phyloP scores from a whole-genome alignment of 2,329 filamentous ascomycete species.

The Hymenoscyphus linearis region DNA sequence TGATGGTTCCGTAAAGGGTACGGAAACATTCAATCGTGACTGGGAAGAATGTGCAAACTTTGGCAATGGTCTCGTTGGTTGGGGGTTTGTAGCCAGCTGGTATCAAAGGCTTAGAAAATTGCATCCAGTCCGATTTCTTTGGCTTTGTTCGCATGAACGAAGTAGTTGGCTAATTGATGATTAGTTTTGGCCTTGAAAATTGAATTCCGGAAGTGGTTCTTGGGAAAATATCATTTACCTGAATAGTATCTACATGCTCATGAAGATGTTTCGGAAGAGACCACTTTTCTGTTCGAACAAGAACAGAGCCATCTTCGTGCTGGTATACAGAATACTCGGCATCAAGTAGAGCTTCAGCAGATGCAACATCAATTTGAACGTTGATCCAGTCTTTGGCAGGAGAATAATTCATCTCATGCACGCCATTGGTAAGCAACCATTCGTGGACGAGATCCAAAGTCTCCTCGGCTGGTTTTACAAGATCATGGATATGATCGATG shows the following conservation, averaged over 20 bases:
- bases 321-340: slow-evolving; percentile 48
- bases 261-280: slow-evolving; percentile 53
- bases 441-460: slow-evolving; percentile 47
- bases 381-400: slow-evolving; percentile 54
- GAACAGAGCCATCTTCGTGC: slow-evolving; percentile 46
- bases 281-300: slow-evolving; percentile 48
- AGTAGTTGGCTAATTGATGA: slow-evolving; percentile 42
- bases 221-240: slow-evolving; percentile 26
- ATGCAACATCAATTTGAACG: slow-evolving; percentile 45
- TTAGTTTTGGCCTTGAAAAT: background rate
- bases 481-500: slow-evolving; percentile 44
- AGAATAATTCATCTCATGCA: slow-evolving; percentile 42
- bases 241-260: slow-evolving; percentile 52
- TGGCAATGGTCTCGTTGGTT: slow-evolving; percentile 24
- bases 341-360: slow-evolving; percentile 48
- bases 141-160: slow-evolving; percentile 45
- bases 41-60: slow-evolving; percentile 57
- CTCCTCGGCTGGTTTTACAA: slow-evolving; percentile 48
- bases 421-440: slow-evolving; percentile 50
- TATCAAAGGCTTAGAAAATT: slow-evolving; percentile 24
- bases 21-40: slow-evolving; percentile 13
- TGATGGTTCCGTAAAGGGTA: slow-evolving; percentile 18
- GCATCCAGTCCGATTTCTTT: slow-evolving; percentile 11
- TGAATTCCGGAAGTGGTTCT: no score
- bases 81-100: slow-evolving; percentile 29